Percentiles rank a stretch among this genome's conserved stretches.
Evolutionary conservation across 2,329 filamentous ascomycete genomes (phyloP).

Genomic region (Xylaria sp.): DNA sequence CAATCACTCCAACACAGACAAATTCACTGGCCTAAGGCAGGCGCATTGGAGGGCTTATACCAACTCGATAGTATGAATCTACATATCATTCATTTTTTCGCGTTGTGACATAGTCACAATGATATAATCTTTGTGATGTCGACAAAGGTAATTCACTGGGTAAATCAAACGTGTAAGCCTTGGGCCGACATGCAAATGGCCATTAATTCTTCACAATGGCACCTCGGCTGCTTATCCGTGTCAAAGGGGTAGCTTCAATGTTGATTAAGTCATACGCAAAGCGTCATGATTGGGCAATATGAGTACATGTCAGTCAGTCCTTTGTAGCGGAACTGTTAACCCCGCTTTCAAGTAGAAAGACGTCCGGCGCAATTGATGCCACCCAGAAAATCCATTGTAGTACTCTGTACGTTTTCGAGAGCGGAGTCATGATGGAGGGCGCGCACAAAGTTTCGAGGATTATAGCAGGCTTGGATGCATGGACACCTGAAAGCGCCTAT

Average conservation of each 20-base stretch:
- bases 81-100: not conserved
- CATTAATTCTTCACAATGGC: not conserved
- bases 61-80: not conserved
- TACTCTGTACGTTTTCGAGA: slow-evolving; percentile 55
- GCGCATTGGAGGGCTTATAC: not conserved
- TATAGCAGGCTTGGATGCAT: slow-evolving; percentile 51
- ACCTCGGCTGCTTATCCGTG: not conserved
- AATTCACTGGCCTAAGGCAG: not conserved
- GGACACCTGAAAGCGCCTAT: slow-evolving; percentile 47
- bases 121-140: not conserved
- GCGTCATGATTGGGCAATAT: slow-evolving; percentile 28
- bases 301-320: slow-evolving; percentile 32
- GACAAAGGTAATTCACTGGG: not conserved
- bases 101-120: not conserved
- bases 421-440: slow-evolving; percentile 50
- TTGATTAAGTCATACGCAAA: slow-evolving; percentile 25
- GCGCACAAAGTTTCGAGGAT: slow-evolving; percentile 42
- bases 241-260: slow-evolving; percentile 3
- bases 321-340: slow-evolving; percentile 20
- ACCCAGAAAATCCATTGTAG: slow-evolving; percentile 56
- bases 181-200: not conserved
- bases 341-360: slow-evolving; percentile 8
- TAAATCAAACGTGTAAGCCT: not conserved
- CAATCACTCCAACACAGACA: not conserved
- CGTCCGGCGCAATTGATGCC: slow-evolving; percentile 26